A percentile compares a stretch with the other conserved stretches of the same genome.
phyloP scores from a whole-genome alignment of 2,329 filamentous ascomycete genomes.

The Cordyceps pruinosa region DNA sequence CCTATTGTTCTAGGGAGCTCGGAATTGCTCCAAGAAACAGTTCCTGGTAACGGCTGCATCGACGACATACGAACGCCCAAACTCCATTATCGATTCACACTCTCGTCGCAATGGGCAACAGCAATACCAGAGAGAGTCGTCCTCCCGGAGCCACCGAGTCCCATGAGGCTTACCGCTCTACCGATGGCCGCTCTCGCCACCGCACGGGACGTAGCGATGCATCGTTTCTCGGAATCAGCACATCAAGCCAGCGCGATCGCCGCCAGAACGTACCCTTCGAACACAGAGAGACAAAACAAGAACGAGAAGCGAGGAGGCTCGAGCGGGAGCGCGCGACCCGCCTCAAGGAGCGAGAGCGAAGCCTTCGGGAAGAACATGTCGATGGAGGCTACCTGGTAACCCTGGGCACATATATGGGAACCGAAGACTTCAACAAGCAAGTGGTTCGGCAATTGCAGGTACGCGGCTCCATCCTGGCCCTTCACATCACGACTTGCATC shows the following conservation, averaged over 20 bases:
- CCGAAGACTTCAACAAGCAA: constrained; percentile 87
- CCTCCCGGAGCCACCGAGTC: constrained; percentile 19
- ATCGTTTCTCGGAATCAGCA: constrained; percentile 36
- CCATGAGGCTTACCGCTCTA: neutral
- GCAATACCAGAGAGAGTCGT: constrained; percentile 34
- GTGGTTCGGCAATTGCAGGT: constrained; percentile 88
- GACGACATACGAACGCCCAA: neutral
- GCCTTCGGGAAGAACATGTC: constrained; percentile 83
- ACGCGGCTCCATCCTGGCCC: constrained; percentile 22
- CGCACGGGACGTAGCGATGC: constrained; percentile 39
- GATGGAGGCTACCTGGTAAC: constrained; percentile 95
- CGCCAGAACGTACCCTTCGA: constrained; percentile 42
- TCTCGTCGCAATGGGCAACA: constrained; percentile 29
- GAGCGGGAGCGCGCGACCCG: constrained; percentile 74
- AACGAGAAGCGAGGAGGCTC: constrained; percentile 77
- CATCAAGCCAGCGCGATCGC: constrained; percentile 32
- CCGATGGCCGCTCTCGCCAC: constrained; percentile 3
- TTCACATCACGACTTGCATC: neutral
- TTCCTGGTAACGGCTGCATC: neutral
- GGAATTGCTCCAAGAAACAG: neutral
- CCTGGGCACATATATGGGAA: constrained; percentile 83
- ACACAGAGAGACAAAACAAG: constrained; percentile 82
- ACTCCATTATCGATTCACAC: neutral
- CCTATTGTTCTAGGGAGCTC: neutral
- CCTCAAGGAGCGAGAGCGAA: constrained; percentile 79